These are phyloP conservation scores for Microthlaspi erraticum DNA, from an alignment of 345 rosid species.

Conservation along the genomic window DNA sequence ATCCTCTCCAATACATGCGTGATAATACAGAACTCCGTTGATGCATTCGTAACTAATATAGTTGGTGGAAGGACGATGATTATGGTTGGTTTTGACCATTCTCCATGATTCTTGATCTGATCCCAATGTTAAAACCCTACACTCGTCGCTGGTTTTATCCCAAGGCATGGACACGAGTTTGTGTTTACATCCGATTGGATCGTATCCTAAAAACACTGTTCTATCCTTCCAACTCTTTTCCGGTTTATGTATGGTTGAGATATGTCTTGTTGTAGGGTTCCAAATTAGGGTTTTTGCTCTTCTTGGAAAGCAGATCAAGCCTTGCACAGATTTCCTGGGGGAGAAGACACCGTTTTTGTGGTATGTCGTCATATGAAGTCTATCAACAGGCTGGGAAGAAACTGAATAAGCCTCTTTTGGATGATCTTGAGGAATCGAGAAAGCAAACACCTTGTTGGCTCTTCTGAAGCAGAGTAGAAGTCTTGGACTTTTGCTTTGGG, in stretches of 20 bases:
- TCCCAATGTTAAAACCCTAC: slow-evolving; percentile 14
- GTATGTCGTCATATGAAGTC: background rate
- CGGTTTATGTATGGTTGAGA: background rate
- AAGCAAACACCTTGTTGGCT: background rate
- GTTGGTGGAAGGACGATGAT: background rate
- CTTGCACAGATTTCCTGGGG: slow-evolving; percentile 1
- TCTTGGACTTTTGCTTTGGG: background rate
- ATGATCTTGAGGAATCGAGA: background rate
- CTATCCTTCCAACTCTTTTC: background rate
- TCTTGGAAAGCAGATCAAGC: slow-evolving; percentile 21
- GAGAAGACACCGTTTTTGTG: background rate
- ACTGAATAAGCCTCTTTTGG: background rate
- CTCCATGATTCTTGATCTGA: slow-evolving; percentile 29
- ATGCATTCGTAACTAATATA: background rate
- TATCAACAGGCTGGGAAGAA: background rate
- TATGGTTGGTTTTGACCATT: slow-evolving; percentile 3
- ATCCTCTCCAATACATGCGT: too few relatives aligned
- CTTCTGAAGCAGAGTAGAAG: slow-evolving; percentile 6
- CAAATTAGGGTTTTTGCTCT: background rate
- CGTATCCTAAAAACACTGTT: slow-evolving; percentile 14
- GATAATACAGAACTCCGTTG: slow-evolving; percentile 13
- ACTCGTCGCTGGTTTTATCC: background rate
- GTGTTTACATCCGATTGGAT: slow-evolving; percentile 17
- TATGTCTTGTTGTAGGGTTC: slow-evolving; percentile 10
- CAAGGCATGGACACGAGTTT: slow-evolving; percentile 19